Percentiles rank a stretch among this genome's conserved stretches.
phyloP scores from a whole-genome alignment of 169 alveolate species.

The Cryptosporidium ryanae region DNA sequence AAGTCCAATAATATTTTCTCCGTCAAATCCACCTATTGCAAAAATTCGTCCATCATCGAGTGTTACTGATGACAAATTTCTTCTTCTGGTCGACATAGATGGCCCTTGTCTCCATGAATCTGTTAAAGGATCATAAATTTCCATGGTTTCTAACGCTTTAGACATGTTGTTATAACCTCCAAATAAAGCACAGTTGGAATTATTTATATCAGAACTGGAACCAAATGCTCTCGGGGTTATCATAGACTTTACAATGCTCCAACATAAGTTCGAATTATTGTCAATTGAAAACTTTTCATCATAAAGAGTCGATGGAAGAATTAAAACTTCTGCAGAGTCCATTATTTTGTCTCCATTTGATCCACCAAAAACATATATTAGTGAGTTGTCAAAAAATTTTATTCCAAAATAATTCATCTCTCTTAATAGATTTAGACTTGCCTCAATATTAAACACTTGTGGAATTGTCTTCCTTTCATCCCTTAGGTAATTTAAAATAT shows the following conservation, averaged over 20 bases:
- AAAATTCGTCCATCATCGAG: conserved; percentile 60
- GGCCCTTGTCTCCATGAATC: conserved; percentile 71
- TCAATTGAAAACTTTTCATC: conserved; percentile 4
- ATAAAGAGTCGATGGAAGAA: conserved; percentile 9
- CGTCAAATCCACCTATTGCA: conserved; percentile 66
- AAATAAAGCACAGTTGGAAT: conserved; percentile 45
- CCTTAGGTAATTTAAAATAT: conserved; percentile 27
- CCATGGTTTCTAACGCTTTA: conserved; percentile 45
- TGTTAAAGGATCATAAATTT: conserved; percentile 55
- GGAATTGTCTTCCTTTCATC: conserved; percentile 20
- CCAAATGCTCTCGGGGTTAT: conserved; percentile 47
- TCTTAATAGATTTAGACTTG: conserved; percentile 33
- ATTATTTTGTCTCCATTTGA: conserved; percentile 56
- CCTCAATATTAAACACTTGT: conserved; percentile 6
- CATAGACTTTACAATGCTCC: conserved; percentile 51
- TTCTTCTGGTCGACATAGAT: conserved; percentile 37
- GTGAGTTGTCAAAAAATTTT: conserved; percentile 47
- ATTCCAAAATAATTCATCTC: conserved; percentile 48
- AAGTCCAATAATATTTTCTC: conserved; percentile 6
- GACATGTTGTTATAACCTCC: conserved; percentile 41
- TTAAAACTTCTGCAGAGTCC: conserved; percentile 49
- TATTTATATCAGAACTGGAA: conserved; percentile 28
- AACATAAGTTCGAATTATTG: conserved; percentile 6
- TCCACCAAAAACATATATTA: conserved; percentile 64
- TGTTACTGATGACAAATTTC: conserved; percentile 37